Evolutionary conservation across 2,329 filamentous ascomycete genomes (phyloP).

Genomic region (Paecilomyces dactylethromorphus): DNA sequence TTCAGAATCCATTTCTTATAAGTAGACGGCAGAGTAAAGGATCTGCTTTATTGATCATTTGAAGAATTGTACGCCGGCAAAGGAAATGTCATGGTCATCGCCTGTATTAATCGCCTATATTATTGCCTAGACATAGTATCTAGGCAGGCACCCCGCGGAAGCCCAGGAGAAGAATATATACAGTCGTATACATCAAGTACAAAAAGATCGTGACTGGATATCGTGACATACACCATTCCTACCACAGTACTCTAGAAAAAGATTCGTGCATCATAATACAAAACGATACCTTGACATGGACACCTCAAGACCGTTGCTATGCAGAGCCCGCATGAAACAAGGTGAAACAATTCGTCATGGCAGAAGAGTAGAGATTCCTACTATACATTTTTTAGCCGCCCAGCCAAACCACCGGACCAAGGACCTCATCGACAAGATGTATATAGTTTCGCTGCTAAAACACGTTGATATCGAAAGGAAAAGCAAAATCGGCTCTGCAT

Average conservation of each 20-base stretch:
- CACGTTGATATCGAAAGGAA: conserved; percentile 1
- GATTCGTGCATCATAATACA: conserved; percentile 4
- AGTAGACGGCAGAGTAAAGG: no score
- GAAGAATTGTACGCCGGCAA: no score
- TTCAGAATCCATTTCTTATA: no score
- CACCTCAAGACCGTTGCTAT: conserved; percentile 23
- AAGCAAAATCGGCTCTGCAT: conserved; percentile 5
- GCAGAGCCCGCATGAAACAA: conserved; percentile 8
- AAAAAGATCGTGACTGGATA: neutral
- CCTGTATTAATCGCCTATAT: no score
- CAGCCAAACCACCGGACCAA: conserved; percentile 7
- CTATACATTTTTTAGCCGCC: conserved; percentile 11
- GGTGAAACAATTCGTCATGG: conserved; percentile 6
- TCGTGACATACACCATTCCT: neutral
- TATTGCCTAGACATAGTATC: no score
- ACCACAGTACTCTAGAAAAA: neutral
- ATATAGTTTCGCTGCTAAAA: conserved; percentile 2
- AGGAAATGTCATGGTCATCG: no score
- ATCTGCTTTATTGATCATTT: no score
- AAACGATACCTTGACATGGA: conserved; percentile 17
- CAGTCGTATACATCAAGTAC: neutral
- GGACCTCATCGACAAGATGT: conserved; percentile 7
- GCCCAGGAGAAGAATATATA: neutral
- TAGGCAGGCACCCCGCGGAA: no score
- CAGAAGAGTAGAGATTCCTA: conserved; percentile 31